Conservation (phyloP, 495 filamentous ascomycete genomes). For the Aspergillus sclerotiicarbonarius region DNA sequence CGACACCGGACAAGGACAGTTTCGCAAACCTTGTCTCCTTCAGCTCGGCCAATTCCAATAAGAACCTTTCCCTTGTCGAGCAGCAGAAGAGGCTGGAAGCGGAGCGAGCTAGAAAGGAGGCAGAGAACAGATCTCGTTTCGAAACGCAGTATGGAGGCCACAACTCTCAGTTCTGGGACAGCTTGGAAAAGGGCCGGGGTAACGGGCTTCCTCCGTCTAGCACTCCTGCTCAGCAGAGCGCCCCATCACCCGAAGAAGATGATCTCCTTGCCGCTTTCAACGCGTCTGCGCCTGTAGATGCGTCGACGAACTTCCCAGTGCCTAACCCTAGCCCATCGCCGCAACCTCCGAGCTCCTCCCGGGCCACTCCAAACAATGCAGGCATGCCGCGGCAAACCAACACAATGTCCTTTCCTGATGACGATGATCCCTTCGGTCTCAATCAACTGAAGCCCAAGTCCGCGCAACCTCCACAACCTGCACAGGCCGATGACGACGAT, state of each 20-base stretch:
- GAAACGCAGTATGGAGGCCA: slow-evolving; percentile 71
- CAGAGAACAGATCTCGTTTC: slow-evolving; percentile 63
- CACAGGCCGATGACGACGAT: slow-evolving; percentile 65
- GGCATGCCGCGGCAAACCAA: slow-evolving; percentile 18
- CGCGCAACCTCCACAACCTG: slow-evolving; percentile 29
- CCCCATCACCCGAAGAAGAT: slow-evolving; percentile 46
- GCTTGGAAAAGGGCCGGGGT: slow-evolving; percentile 47
- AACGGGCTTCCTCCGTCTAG: slow-evolving; percentile 27
- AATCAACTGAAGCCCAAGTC: slow-evolving; percentile 54
- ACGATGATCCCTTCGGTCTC: slow-evolving; percentile 93
- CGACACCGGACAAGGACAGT: slow-evolving; percentile 72
- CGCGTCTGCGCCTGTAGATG: slow-evolving; percentile 58
- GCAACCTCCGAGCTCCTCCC: slow-evolving; percentile 20
- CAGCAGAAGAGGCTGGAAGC: slow-evolving; percentile 79
- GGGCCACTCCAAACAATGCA: slow-evolving; percentile 21
- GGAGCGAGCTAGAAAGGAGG: slow-evolving; percentile 72
- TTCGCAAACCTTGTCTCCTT: slow-evolving; percentile 87
- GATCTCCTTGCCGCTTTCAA: slow-evolving; percentile 65
- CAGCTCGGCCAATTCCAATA: slow-evolving; percentile 58
- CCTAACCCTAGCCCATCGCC: slow-evolving; percentile 38
- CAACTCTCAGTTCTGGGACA: slow-evolving; percentile 70
- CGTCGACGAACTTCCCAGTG: slow-evolving; percentile 58
- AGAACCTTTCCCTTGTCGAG: slow-evolving; percentile 76
- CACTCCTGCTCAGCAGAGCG: slow-evolving; percentile 52
- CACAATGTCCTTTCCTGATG: slow-evolving; percentile 34